Evolutionary conservation across 352 stramenopile genomes (phyloP).

Genomic region (Pythium chondricola): DNA sequence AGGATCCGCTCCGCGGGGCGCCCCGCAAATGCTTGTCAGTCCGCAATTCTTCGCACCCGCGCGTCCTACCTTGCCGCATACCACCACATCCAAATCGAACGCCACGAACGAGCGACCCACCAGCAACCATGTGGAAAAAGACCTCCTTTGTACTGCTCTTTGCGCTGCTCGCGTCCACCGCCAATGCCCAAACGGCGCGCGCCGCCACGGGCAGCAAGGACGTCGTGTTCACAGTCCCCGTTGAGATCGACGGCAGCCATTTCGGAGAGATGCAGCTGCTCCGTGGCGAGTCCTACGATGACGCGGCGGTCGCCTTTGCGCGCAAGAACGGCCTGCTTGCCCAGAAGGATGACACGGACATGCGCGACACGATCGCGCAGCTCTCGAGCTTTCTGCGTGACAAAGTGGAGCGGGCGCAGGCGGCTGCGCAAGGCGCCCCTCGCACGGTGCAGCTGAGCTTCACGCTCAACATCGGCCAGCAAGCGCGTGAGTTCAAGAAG

Average conservation of each 20-base stretch:
- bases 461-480: slow-evolving; percentile 48
- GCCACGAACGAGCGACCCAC: neutral
- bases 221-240: slow-evolving; percentile 61
- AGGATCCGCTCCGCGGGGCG: too few species aligned
- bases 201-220: slow-evolving; percentile 16
- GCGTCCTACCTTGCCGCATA: neutral
- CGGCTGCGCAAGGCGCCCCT: slow-evolving; percentile 6
- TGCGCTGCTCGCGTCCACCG: slow-evolving; percentile 8
- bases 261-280: slow-evolving; percentile 58
- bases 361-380: slow-evolving; percentile 55
- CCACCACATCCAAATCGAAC: neutral
- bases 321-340: slow-evolving; percentile 49
- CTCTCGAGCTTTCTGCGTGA: slow-evolving; percentile 62
- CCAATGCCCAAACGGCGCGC: slow-evolving; percentile 22
- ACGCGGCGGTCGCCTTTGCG: slow-evolving; percentile 55
- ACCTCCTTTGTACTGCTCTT: slow-evolving; percentile 6
- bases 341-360: slow-evolving; percentile 35
- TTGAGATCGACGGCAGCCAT: slow-evolving; percentile 58
- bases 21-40: too few species aligned
- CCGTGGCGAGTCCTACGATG: slow-evolving; percentile 58
- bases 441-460: slow-evolving; percentile 49
- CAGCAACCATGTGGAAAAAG: slow-evolving; percentile 19
- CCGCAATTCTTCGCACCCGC: slow-evolving; percentile 3
- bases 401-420: slow-evolving; percentile 48
- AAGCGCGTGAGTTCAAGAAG: slow-evolving; percentile 43